A percentile compares a stretch with the other conserved stretches of the same genome.
phyloP scores from a whole-genome alignment of 1,284 basidiomycete genomes.

The Puccinia hordei region DNA sequence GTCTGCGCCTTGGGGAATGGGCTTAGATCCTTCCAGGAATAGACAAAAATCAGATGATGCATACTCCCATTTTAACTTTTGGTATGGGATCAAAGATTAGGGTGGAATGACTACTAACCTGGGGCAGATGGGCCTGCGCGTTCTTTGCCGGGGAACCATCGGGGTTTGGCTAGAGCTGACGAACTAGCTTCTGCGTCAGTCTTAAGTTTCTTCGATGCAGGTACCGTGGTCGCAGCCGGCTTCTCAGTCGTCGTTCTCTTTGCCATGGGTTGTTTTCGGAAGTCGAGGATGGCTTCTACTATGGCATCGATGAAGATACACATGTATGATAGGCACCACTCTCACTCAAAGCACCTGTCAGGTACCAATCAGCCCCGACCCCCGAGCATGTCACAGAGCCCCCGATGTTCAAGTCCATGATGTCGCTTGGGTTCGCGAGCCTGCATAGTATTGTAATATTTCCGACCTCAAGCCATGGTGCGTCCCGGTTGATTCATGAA shows the following conservation, averaged over 20 bases:
- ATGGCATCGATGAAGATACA: no score
- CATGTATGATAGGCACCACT: no score
- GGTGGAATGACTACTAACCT: constrained; percentile 11
- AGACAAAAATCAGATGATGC: background rate
- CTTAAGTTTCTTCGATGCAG: constrained; percentile 34
- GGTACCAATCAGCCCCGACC: background rate
- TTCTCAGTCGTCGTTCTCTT: constrained; percentile 13
- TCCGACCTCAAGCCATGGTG: background rate
- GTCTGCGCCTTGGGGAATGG: constrained; percentile 74
- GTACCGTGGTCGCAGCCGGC: constrained; percentile 7
- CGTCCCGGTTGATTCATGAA: background rate
- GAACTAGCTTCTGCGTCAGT: background rate
- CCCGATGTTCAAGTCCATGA: background rate
- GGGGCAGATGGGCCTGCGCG: constrained; percentile 52
- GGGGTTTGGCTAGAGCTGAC: constrained; percentile 56
- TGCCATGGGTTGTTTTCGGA: background rate
- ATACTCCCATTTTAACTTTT: background rate
- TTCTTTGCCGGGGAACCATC: constrained; percentile 56
- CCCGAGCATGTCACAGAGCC: constrained; percentile 7
- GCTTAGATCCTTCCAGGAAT: constrained; percentile 69
- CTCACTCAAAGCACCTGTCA: background rate
- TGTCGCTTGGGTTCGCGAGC: background rate
- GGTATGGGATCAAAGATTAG: background rate
- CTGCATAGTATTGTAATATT: no score
- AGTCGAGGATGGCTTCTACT: background rate